Conservation (phyloP, 192 early-diverging fungal species). For the Piromyces finnis region DNA sequence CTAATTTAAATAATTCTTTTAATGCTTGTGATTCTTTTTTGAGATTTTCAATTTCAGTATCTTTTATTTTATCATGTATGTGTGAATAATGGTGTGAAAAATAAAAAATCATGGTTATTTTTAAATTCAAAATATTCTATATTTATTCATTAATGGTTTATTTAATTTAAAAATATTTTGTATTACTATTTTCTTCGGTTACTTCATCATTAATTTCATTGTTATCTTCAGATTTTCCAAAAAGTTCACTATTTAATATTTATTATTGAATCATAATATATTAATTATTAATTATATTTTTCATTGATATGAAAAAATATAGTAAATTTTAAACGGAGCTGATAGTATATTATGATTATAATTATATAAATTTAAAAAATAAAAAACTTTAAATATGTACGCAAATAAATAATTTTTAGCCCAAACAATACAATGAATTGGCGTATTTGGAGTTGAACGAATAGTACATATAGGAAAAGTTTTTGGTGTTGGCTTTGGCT, state of each 20-base stretch:
- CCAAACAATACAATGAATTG: slow-evolving; percentile 99
- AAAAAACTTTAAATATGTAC: no score
- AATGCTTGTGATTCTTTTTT: neutral
- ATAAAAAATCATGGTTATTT: no score
- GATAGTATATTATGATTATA: no score
- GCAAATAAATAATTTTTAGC: slow-evolving; percentile 90
- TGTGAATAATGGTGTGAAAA: no score
- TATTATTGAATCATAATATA: neutral
- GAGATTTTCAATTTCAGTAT: neutral
- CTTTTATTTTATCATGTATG: neutral
- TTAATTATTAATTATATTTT: neutral
- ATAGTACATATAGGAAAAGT: slow-evolving; percentile 96
- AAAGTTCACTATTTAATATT: slow-evolving; percentile 33
- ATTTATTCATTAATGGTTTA: no score
- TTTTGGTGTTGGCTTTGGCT: slow-evolving; percentile 62
- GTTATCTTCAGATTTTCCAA: slow-evolving; percentile 50
- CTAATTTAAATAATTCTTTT: neutral
- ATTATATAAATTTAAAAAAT: neutral
- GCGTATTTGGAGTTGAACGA: slow-evolving; percentile 72
- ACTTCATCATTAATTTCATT: slow-evolving; percentile 33
- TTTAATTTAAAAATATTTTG: neutral
- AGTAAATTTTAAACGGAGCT: no score
- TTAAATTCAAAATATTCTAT: no score
- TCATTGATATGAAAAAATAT: no score
- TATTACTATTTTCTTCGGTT: slow-evolving; percentile 16